Evolutionary conservation across 768 basidiomycete genomes (phyloP), one percentile per base, ranked within the genome.

Genomic region (Leccinum imitatum): DNA sequence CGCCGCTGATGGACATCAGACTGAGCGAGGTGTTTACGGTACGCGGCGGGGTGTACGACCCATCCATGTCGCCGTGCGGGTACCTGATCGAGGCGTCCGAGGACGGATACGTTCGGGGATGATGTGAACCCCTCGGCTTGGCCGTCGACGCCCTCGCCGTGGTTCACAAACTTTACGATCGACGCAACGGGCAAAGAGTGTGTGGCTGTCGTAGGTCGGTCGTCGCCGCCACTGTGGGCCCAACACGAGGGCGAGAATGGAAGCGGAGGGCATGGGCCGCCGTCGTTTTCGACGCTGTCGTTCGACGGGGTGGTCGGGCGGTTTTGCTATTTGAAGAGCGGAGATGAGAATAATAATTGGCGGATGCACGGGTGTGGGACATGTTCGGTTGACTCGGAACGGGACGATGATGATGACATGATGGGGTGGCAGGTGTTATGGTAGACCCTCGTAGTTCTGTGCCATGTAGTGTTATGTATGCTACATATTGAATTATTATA

Each of bases 11-110:
- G 17, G 35, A 41, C 11, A 31, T 56, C 25, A 17, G 52, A 4
- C 6, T 30, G 50, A 39, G 25, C n/a, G 13, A 52, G 11, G n/a
- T 62, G 14, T 62, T 62, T 21, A 52, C 25, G 1, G 54, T 62
- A 10, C 48, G 46, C 4, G 11, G 23, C 21, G 50, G 60, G 50
- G 25, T 51, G 19, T 50, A 37, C 14, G 37, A 62, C 21, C 19
- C 17, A 10, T 21, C 35, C 27, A 21, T 50, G 23, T 27, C 59
- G 30, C 13, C 50, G 14, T 10, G 27, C 15, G 41, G 59, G 35
- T 56, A 56, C 33, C 23, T 37, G 27, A 30, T 62, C 5, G 50
- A 37, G 31, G 33, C 41, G 6, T 62, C 61, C 10, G 50, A 62
- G 13, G 61, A 62, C 15, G 59, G 61, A 11, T 23, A 62, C 14